These are phyloP conservation scores for Verticillium zaregamsianum DNA, from an alignment of 2,329 filamentous ascomycete genomes.

Conservation along the genomic window DNA sequence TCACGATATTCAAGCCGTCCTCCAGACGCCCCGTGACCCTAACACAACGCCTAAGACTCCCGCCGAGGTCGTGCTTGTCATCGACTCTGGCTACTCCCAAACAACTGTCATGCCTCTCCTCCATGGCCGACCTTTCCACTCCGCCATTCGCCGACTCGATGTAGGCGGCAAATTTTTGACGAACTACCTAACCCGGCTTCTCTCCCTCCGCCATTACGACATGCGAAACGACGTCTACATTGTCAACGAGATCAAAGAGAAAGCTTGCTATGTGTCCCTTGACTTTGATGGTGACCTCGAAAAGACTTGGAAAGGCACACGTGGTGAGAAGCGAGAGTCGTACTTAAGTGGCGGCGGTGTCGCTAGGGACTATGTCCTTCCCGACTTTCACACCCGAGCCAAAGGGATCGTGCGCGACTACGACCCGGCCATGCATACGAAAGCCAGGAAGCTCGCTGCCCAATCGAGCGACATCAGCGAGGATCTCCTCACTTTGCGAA, in stretches of 20 bases:
- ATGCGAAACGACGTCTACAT: slow-evolving; percentile 92
- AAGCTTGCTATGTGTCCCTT: slow-evolving; percentile 74
- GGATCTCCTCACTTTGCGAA: slow-evolving; percentile 80
- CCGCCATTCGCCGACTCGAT: slow-evolving; percentile 78
- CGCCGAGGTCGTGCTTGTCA: slow-evolving; percentile 77
- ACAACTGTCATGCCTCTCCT: slow-evolving; percentile 87
- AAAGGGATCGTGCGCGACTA: slow-evolving; percentile 73
- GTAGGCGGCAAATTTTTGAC: slow-evolving; percentile 91
- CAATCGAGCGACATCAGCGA: slow-evolving; percentile 48
- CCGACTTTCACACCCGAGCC: slow-evolving; percentile 62
- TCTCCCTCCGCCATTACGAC: slow-evolving; percentile 89
- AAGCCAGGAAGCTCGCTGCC: slow-evolving; percentile 40
- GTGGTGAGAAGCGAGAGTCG: slow-evolving; percentile 48
- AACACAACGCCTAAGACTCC: slow-evolving; percentile 42
- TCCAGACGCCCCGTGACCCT: slow-evolving; percentile 53
- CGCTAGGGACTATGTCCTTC: slow-evolving; percentile 87
- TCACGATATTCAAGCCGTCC: slow-evolving; percentile 68
- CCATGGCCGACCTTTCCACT: slow-evolving; percentile 73
- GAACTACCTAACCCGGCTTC: slow-evolving; percentile 84
- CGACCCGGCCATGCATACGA: slow-evolving; percentile 61
- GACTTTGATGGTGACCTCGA: slow-evolving; percentile 79
- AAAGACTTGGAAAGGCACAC: slow-evolving; percentile 74
- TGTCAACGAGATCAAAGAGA: slow-evolving; percentile 94
- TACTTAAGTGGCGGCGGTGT: slow-evolving; percentile 55
- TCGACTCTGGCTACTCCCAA: slow-evolving; percentile 91